Base-by-base conservation (phyloP, 2,329 filamentous ascomycete genomes). In the Venturia carpophila region DNA sequence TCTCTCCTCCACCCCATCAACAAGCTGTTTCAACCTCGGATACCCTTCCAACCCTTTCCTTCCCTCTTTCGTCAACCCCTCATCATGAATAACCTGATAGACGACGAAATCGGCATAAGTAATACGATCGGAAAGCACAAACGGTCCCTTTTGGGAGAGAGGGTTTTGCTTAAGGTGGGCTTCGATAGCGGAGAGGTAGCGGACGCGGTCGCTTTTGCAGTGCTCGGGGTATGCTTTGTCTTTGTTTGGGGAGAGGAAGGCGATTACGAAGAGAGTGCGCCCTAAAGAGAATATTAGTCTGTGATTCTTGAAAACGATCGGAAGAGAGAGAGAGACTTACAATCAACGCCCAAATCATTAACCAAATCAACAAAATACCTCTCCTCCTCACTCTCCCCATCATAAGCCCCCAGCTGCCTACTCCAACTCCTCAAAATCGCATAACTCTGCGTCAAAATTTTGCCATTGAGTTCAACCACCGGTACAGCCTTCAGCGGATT, bases 291-390 rank as follows among this genome's bases (percentile, higher is more conserved):
- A 4, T 60, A 7, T 64, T 49, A 37, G 21, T n/a, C 19, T n/a
- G 10, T 2, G 45, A 4, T 47, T 17, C 17, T 9, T 5, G 45
- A n/a, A n/a, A n/a, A n/a, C n/a, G n/a, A n/a, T n/a, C n/a, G n/a
- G n/a, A n/a, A n/a, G 41, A 34, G 30, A 41, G 39, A 39, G 42
- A 17, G 24, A 39, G 62, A 69, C 71, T 34, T 10, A 58, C 52
- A 73, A 60, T 73, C 72, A 60, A 69, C 65, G 27, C 68, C 71
- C 34, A 73, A 71, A 67, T 75, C 72, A 63, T 70, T 72, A 27
- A 75, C 72, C 9, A 63, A 68, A 69, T 75, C 72, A 19, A 69
- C 71, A 69, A 70, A 72, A 62, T 73, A 74, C 65, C 69, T 73
- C 66, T 73, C 71, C 24, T 71, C 72, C 61, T 73, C 70, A 0